A percentile compares a stretch with the other conserved stretches of the same genome.
phyloP scores from a whole-genome alignment of 2,329 filamentous ascomycete species.

The Lecanoromycetidae sp. region DNA sequence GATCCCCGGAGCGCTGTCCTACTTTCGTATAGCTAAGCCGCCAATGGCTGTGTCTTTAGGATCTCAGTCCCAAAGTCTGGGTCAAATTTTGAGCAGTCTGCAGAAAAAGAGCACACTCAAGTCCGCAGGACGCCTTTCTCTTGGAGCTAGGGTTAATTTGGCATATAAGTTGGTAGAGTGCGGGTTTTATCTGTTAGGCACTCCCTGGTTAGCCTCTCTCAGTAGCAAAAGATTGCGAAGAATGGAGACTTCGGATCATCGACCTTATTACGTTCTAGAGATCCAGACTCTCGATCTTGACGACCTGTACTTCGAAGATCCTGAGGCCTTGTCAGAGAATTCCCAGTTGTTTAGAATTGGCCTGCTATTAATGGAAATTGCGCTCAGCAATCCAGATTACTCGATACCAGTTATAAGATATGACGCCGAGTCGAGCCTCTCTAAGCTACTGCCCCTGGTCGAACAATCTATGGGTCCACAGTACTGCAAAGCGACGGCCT shows the following conservation, averaged over 20 bases:
- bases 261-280: not conserved
- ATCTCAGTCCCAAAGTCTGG: not conserved
- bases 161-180: constrained; percentile 14
- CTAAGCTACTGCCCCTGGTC: constrained; percentile 5
- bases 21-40: constrained; percentile 3
- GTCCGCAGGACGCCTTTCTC: not conserved
- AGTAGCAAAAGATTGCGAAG: constrained; percentile 5
- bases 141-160: not conserved
- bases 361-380: constrained; percentile 11
- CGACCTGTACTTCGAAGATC: constrained; percentile 10
- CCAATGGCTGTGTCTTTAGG: not conserved
- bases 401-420: not conserved
- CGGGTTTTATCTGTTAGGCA: constrained; percentile 9
- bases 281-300: constrained; percentile 10
- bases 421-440: not conserved
- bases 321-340: constrained; percentile 6
- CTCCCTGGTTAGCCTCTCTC: constrained; percentile 12
- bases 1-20: not conserved
- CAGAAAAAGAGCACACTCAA: not conserved
- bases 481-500: constrained; percentile 8
- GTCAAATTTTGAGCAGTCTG: not conserved
- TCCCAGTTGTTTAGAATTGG: constrained; percentile 11
- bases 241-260: not conserved
- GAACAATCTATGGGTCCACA: constrained; percentile 8
- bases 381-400: constrained; percentile 4